Evolutionary conservation across 1,139 yeast species (phyloP).

Genomic region (Lodderomyces orthopsilosis): DNA sequence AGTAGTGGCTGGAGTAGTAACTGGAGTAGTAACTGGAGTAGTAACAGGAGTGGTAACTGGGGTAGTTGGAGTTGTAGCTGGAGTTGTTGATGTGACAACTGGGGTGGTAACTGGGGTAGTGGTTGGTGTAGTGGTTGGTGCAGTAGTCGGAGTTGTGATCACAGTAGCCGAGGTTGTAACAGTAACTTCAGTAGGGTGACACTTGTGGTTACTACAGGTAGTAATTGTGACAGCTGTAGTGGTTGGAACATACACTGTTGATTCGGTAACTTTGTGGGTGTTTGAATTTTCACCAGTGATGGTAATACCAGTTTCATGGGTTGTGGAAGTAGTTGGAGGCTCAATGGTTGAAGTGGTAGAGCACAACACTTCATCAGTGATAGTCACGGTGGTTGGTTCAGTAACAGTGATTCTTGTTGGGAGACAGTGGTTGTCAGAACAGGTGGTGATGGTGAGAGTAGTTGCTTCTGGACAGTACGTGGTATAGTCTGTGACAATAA

Average conservation of each 20-base stretch:
- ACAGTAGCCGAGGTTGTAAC: conserved; percentile 3
- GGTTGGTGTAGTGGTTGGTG: conserved; percentile 5
- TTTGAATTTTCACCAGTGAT: not conserved
- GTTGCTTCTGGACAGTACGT: conserved; percentile 14
- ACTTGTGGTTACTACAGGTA: conserved; percentile 6
- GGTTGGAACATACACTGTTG: conserved; percentile 14
- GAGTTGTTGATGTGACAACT: conserved; percentile 20
- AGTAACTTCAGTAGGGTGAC: conserved; percentile 8
- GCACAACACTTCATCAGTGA: conserved; percentile 4
- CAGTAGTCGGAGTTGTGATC: conserved; percentile 4
- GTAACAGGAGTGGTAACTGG: conserved; percentile 11
- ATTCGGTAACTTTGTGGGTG: conserved; percentile 8
- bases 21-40: conserved; percentile 15
- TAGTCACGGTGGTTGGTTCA: conserved; percentile 2
- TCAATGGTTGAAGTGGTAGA: not conserved
- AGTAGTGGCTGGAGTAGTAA: conserved; percentile 15
- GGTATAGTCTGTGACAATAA: conserved; percentile 11
- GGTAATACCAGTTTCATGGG: not conserved
- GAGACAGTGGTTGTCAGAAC: conserved; percentile 6
- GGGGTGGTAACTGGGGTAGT: conserved; percentile 16
- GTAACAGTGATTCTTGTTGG: conserved; percentile 8
- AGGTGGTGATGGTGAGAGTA: conserved; percentile 8
- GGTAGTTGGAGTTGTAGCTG: not conserved
- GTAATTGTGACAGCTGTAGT: conserved; percentile 10
- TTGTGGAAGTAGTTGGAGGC: conserved; percentile 1